Percentiles rank a stretch among this genome's conserved stretches.
Evolutionary conservation across 148 eudicot species (phyloP).

Genomic region (Camellia sinensis): DNA sequence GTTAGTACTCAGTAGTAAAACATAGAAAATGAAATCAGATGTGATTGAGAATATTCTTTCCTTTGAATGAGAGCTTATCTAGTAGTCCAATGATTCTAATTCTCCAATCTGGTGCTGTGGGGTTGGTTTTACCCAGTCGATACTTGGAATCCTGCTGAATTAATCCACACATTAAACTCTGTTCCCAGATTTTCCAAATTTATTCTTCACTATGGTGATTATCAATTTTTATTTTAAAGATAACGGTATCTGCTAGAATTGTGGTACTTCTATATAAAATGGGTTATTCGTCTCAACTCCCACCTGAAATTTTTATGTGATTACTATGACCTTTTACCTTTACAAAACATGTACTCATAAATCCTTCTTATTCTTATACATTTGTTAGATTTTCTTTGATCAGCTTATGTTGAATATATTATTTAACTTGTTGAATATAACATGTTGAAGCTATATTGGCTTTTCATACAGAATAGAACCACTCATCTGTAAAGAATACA

Average conservation of each 20-base stretch:
- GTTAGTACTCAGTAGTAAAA: too few species aligned
- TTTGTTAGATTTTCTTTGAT: neutral
- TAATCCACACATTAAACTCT: too few species aligned
- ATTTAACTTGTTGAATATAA: too few species aligned
- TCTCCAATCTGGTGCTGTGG: too few species aligned
- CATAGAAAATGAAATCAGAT: too few species aligned
- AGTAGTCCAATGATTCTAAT: too few species aligned
- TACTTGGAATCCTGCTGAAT: too few species aligned
- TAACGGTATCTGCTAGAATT: neutral
- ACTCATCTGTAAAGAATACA: slow-evolving; percentile 77
- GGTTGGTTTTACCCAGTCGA: too few species aligned
- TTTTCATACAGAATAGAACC: slow-evolving; percentile 75
- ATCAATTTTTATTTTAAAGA: neutral
- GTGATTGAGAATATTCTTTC: too few species aligned
- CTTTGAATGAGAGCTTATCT: too few species aligned
- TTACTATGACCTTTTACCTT: neutral
- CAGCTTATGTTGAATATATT: neutral
- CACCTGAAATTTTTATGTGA: neutral
- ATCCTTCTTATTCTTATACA: neutral
- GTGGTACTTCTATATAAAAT: neutral
- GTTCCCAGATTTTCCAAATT: too few species aligned
- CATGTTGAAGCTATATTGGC: slow-evolving; percentile 10
- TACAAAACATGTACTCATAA: neutral
- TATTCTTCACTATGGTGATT: neutral
- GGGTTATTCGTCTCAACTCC: neutral